These are phyloP conservation scores for Pichia sp. DNA, from an alignment of 1,139 yeast species.

Conservation along the genomic window DNA sequence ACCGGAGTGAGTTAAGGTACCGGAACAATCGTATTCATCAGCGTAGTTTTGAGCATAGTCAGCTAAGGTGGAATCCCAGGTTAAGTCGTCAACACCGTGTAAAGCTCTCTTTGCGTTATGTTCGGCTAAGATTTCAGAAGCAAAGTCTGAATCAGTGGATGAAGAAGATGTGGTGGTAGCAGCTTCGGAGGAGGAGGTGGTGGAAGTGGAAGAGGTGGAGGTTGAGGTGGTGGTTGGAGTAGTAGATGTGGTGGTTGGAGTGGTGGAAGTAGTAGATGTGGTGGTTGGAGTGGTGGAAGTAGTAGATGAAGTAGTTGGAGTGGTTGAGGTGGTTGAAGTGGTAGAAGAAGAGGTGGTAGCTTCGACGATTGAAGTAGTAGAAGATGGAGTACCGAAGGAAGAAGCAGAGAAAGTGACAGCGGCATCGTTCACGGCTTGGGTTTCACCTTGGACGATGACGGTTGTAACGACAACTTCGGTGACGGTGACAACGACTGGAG, in stretches of 20 bases:
- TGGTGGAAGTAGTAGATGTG: constrained; percentile 21
- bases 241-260: constrained; percentile 23
- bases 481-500: constrained; percentile 25
- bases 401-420: constrained; percentile 14
- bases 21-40: constrained; percentile 44
- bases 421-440: constrained; percentile 21
- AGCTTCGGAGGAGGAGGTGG: constrained; percentile 18
- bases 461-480: constrained; percentile 23
- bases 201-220: constrained; percentile 1
- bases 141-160: constrained; percentile 25
- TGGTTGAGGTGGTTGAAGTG: constrained; percentile 16
- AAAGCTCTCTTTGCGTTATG: constrained; percentile 53
- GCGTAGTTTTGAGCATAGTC: constrained; percentile 47
- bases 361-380: constrained; percentile 2
- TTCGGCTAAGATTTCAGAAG: constrained; percentile 37
- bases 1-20: constrained; percentile 46
- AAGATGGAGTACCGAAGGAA: constrained; percentile 7
- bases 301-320: constrained; percentile 8
- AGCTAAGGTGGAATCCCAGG: constrained; percentile 48
- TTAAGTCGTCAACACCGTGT: constrained; percentile 42
- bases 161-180: constrained; percentile 11
- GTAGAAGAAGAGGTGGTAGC: constrained; percentile 4
- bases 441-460: constrained; percentile 16
- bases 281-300: constrained; percentile 7
- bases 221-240: constrained; percentile 11